Percentiles rank a stretch among this genome's conserved stretches.
Conservation (phyloP, 768 basidiomycete genomes). For the Pholiota microspora region DNA sequence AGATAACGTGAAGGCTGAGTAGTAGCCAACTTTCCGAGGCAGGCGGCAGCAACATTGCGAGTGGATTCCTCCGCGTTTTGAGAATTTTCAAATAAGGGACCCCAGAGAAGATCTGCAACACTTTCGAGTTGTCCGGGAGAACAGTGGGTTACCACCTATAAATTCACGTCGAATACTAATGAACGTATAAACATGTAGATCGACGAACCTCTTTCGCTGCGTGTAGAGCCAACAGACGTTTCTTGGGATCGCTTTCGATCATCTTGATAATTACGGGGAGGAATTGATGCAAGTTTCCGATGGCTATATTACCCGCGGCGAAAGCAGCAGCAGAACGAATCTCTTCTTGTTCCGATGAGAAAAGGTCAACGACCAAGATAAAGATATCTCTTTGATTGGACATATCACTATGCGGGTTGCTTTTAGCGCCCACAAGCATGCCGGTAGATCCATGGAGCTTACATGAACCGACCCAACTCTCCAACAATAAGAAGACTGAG, state of each 20-base stretch:
- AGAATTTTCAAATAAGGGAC: slow-evolving; percentile 88
- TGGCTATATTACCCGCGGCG: slow-evolving; percentile 96
- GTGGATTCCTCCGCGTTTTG: slow-evolving; percentile 89
- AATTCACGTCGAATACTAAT: neutral
- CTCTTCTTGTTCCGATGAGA: slow-evolving; percentile 79
- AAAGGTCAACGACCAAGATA: slow-evolving; percentile 66
- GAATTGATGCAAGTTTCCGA: slow-evolving; percentile 87
- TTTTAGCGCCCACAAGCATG: slow-evolving; percentile 11
- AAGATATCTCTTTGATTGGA: slow-evolving; percentile 80
- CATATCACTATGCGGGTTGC: slow-evolving; percentile 66
- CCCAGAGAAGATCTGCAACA: slow-evolving; percentile 89
- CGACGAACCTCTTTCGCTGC: slow-evolving; percentile 82
- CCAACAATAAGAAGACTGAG: slow-evolving; percentile 88
- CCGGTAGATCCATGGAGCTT: slow-evolving; percentile 1
- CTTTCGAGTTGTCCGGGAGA: slow-evolving; percentile 80
- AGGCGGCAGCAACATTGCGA: slow-evolving; percentile 93
- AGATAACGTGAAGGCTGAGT: slow-evolving; percentile 89
- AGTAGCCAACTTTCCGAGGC: slow-evolving; percentile 92
- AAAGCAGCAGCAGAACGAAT: slow-evolving; percentile 90
- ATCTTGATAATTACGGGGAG: slow-evolving; percentile 82
- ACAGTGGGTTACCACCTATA: slow-evolving; percentile 87
- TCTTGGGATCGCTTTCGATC: slow-evolving; percentile 71
- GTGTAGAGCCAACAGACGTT: slow-evolving; percentile 82
- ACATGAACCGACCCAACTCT: slow-evolving; percentile 92
- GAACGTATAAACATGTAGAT: neutral